Evolutionary conservation across 2,329 filamentous ascomycete species (phyloP).

Genomic region (Penicillium expansum): DNA sequence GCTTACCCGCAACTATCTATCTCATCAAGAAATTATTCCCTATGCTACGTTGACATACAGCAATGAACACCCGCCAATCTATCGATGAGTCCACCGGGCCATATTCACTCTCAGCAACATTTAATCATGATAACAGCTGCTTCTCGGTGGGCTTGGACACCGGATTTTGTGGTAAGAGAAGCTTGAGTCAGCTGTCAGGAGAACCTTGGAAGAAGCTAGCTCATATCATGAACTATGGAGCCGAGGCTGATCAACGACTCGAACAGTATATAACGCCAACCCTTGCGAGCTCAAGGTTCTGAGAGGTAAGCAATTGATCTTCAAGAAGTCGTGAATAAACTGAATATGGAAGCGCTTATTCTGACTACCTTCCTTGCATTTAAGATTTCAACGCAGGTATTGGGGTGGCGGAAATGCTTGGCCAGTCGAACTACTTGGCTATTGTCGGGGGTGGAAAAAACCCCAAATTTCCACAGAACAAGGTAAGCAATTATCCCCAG

Average conservation of each 20-base stretch:
- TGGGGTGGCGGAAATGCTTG: slow-evolving; percentile 81
- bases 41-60: slow-evolving; percentile 21
- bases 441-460: slow-evolving; percentile 83
- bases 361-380: not conserved
- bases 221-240: slow-evolving; percentile 1
- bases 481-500: slow-evolving; percentile 50
- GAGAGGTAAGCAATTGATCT: slow-evolving; percentile 46
- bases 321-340: not conserved
- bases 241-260: slow-evolving; percentile 17
- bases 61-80: slow-evolving; percentile 84
- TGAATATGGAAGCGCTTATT: not conserved
- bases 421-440: slow-evolving; percentile 80
- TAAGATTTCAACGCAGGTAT: slow-evolving; percentile 78
- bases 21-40: not conserved
- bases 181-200: not conserved
- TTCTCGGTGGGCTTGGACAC: slow-evolving; percentile 85
- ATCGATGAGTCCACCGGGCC: slow-evolving; percentile 75
- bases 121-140: slow-evolving; percentile 80
- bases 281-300: slow-evolving; percentile 67
- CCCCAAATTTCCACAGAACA: slow-evolving; percentile 84
- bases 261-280: slow-evolving; percentile 69
- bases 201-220: not conserved
- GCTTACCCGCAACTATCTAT: not conserved
- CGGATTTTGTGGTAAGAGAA: slow-evolving; percentile 72
- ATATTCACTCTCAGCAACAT: slow-evolving; percentile 75